Conservation (phyloP, 2,329 filamentous ascomycete species). For the Stachybotrys echinatus region DNA sequence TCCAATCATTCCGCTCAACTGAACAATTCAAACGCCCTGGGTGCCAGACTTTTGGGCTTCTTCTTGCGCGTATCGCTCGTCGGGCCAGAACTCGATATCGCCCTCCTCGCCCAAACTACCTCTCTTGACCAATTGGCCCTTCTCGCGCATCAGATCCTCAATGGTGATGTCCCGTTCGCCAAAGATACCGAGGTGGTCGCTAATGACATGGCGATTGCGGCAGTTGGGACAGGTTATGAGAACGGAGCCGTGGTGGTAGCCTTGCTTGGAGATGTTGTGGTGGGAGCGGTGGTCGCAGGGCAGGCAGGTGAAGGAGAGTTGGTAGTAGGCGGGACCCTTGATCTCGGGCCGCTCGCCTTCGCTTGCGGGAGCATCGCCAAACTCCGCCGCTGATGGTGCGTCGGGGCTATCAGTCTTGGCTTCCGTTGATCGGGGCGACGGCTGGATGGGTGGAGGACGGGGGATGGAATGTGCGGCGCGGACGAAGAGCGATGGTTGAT, state of each 20-base stretch:
- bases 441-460: conserved; percentile 18
- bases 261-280: conserved; percentile 87
- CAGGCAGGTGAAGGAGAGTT: conserved; percentile 88
- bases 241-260: conserved; percentile 86
- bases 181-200: conserved; percentile 79
- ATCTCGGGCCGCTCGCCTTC: conserved; percentile 22
- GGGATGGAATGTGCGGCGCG: conserved; percentile 30
- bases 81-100: conserved; percentile 91
- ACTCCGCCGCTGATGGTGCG: too few relatives aligned
- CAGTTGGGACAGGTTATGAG: conserved; percentile 85
- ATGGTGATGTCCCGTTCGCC: conserved; percentile 64
- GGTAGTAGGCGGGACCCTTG: conserved; percentile 63
- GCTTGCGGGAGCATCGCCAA: conserved; percentile 12
- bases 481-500: conserved; percentile 8
- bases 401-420: too few relatives aligned
- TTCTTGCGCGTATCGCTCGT: conserved; percentile 36
- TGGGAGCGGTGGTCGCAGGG: conserved; percentile 76
- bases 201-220: conserved; percentile 83
- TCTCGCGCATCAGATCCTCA: conserved; percentile 71
- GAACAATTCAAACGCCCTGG: not conserved
- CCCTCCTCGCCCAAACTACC: conserved; percentile 69
- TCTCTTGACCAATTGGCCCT: conserved; percentile 68
- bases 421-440: too few relatives aligned
- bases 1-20: not conserved
- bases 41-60: not conserved